Evolutionary conservation across 495 filamentous ascomycete species (phyloP).

Genomic region (Pseudotulostoma volvatum): DNA sequence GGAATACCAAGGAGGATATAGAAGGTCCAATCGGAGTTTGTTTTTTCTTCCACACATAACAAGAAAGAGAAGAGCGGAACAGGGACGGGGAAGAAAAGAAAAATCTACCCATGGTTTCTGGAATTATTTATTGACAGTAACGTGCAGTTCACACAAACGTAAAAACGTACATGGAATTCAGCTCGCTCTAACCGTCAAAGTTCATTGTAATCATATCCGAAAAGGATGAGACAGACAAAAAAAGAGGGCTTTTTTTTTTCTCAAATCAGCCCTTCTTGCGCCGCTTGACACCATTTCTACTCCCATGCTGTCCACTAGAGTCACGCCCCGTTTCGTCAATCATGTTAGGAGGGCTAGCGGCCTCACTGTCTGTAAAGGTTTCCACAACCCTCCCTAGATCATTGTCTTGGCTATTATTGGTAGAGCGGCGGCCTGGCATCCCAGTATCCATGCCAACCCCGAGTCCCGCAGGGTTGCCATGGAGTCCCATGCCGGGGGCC

Average conservation of each 20-base stretch:
- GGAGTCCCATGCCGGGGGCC: conserved; percentile 14
- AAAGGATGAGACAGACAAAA: conserved; percentile 2
- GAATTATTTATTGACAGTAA: too few species aligned
- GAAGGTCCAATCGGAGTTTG: too few species aligned
- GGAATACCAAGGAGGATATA: too few species aligned
- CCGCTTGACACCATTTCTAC: conserved; percentile 20
- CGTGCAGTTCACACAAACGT: too few species aligned
- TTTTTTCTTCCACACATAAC: too few species aligned
- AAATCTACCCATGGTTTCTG: too few species aligned
- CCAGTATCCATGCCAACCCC: conserved; percentile 1
- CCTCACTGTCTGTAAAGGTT: conserved; percentile 31
- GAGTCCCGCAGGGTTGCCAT: conserved; percentile 6
- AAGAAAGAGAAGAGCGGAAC: too few species aligned
- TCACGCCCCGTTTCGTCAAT: conserved; percentile 14
- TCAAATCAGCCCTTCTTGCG: conserved; percentile 23
- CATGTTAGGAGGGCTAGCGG: conserved; percentile 27
- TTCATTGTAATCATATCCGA: too few species aligned
- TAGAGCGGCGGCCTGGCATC: background rate
- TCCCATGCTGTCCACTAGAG: conserved; percentile 5
- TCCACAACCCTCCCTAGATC: conserved; percentile 21
- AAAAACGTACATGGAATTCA: too few species aligned
- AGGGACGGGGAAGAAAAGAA: too few species aligned
- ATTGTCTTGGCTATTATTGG: conserved; percentile 3
- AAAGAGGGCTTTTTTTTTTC: too few species aligned
- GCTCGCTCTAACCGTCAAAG: too few species aligned